Base-by-base conservation (phyloP, 148 eudicot species). In the Camellia sinensis region DNA sequence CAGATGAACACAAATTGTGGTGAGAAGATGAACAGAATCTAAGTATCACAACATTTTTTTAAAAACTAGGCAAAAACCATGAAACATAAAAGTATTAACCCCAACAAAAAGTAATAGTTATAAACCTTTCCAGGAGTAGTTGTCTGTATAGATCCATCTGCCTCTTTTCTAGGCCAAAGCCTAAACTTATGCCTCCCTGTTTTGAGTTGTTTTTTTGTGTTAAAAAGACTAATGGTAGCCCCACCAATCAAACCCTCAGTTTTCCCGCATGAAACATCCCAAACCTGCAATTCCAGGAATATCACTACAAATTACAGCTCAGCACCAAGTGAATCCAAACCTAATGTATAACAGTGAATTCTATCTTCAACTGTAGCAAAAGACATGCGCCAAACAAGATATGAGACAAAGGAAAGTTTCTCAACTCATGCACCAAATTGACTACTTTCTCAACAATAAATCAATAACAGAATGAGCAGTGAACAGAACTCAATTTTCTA, bases 141-240 rank as follows among this genome's bases (percentile, higher is more conserved):
- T 65, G 99, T 90, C 69, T 90, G 84, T 73, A 87, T 87, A 40
- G 91, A 87, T 82, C 98, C 98, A 82, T 96, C 98, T 50, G 99
- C 99, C 83, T 96, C 98, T 83, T 91, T 90, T 69, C 91, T 92
- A 14, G 67, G 83, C 94, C 97, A 96, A 75, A 96, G 92, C 85
- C 99, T 92, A 76, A 96, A 93, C 83, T 96, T 96, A 85, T 92
- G 94, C 85, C 91, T 96, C 81, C 99, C 98, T 12, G 99, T 96
- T 88, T 96, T 89, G 54, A 93, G 92, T 88, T 93, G 99, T 74
- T 96, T 93, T 88, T 96, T 93, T 87, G 85, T 84, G 88, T 96
- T 96, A 82, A 96, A 96, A 18, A 96, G 94, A 85, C 85, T 95
- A 83, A 90, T 89, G 72, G 98, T 96, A 65, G 98, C 99, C 79